A percentile compares a stretch with the other conserved stretches of the same genome.
Conservation (phyloP, 1,139 yeast genomes). For the Geotrichum macrosporum region DNA sequence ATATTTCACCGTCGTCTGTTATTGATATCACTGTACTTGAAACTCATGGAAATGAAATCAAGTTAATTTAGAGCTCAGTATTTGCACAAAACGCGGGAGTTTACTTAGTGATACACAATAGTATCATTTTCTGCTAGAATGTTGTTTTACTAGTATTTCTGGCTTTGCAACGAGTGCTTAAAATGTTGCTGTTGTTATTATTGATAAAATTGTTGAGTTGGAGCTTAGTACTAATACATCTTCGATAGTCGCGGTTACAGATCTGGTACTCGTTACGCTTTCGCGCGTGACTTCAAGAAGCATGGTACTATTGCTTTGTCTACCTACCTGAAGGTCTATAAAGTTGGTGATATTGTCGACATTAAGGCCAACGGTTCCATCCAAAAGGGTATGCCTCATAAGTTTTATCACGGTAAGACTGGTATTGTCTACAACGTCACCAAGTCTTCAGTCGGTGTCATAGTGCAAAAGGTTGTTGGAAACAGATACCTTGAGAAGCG, state of each 20-base stretch:
- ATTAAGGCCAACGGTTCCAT: constrained; percentile 97
- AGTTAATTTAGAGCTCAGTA: too few relatives aligned
- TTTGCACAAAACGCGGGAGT: too few relatives aligned
- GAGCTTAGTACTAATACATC: constrained; percentile 13
- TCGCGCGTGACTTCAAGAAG: constrained; percentile 99
- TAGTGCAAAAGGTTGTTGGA: constrained; percentile 97
- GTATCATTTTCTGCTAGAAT: too few relatives aligned
- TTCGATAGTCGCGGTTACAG: constrained; percentile 94
- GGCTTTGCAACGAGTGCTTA: too few relatives aligned
- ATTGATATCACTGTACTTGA: too few relatives aligned
- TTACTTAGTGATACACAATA: too few relatives aligned
- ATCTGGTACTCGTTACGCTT: constrained; percentile 99
- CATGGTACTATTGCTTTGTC: constrained; percentile 94
- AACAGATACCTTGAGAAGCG: constrained; percentile 99
- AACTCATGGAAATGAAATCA: too few relatives aligned
- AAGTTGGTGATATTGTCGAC: constrained; percentile 98
- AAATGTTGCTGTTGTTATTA: too few relatives aligned
- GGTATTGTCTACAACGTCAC: constrained; percentile 98
- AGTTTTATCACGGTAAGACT: constrained; percentile 99
- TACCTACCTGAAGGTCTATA: constrained; percentile 95
- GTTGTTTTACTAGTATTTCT: too few relatives aligned
- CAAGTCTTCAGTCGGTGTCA: constrained; percentile 97
- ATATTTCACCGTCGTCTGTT: too few relatives aligned
- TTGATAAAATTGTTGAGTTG: too few relatives aligned
- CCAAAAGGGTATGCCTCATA: constrained; percentile 99